A percentile compares a stretch with the other conserved stretches of the same genome.
phyloP scores from a whole-genome alignment of 2,329 filamentous ascomycete genomes.

The Laburnicola sp. region DNA sequence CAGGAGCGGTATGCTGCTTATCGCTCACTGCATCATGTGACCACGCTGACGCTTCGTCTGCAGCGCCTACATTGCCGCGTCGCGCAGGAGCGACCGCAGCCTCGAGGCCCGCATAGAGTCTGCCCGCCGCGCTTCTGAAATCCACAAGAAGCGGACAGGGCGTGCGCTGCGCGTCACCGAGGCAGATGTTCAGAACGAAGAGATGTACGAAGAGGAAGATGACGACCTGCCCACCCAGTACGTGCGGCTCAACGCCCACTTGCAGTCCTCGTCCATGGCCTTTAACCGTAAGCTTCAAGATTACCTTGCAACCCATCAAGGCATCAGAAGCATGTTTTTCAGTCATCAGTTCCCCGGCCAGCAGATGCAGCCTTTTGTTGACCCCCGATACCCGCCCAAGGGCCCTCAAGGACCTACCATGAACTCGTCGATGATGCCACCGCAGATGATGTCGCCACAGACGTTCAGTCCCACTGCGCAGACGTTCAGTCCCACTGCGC shows the following conservation, averaged over 20 bases:
- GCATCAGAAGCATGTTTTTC: slow-evolving; percentile 53
- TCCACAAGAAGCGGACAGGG: slow-evolving; percentile 86
- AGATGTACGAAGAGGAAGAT: slow-evolving; percentile 96
- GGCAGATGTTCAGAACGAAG: slow-evolving; percentile 84
- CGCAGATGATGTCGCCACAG: slow-evolving; percentile 50
- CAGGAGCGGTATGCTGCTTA: slow-evolving; percentile 63
- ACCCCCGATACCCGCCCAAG: slow-evolving; percentile 18
- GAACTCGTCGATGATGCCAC: slow-evolving; percentile 36
- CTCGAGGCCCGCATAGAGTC: slow-evolving; percentile 87
- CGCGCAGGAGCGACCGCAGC: slow-evolving; percentile 80
- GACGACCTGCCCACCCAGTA: slow-evolving; percentile 74
- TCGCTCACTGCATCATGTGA: too few species aligned
- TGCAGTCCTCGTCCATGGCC: slow-evolving; percentile 62
- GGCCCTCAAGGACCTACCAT: slow-evolving; percentile 24
- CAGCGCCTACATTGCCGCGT: slow-evolving; percentile 90
- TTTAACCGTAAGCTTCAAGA: slow-evolving; percentile 65
- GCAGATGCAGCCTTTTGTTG: slow-evolving; percentile 22
- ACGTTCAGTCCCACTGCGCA: slow-evolving; percentile 33
- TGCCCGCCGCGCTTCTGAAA: slow-evolving; percentile 82
- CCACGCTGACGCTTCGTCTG: slow-evolving; percentile 10
- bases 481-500: slow-evolving; percentile 18
- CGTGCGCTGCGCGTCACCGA: slow-evolving; percentile 79
- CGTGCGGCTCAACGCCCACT: slow-evolving; percentile 63
- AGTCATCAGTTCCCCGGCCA: slow-evolving; percentile 45
- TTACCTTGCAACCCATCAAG: slow-evolving; percentile 61